Conservation (phyloP, 495 filamentous ascomycete genomes). For the Annulohypoxylon bovei region DNA sequence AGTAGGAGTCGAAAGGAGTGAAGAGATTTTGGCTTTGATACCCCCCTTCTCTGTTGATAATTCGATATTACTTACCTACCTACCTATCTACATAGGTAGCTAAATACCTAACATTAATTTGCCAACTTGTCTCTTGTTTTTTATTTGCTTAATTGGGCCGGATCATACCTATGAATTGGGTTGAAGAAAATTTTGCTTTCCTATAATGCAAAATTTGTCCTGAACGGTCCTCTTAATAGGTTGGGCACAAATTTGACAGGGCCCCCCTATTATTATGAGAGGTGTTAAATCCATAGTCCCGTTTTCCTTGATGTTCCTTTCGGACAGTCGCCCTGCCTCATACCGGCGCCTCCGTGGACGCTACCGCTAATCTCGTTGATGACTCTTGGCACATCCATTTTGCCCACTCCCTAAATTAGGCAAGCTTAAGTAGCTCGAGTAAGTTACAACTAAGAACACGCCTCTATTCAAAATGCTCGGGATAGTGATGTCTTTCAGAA, state of each 20-base stretch:
- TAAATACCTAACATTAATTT: slow-evolving; percentile 18
- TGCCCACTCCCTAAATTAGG: neutral
- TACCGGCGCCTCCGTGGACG: neutral
- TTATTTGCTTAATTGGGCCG: neutral
- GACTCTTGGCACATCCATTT: neutral
- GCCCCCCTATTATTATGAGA: neutral
- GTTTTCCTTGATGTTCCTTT: neutral
- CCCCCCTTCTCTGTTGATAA: slow-evolving; percentile 35
- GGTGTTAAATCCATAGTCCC: neutral
- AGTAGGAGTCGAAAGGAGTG: slow-evolving; percentile 34
- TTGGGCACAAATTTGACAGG: neutral
- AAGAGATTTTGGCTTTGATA: slow-evolving; percentile 31
- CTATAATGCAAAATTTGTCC: neutral
- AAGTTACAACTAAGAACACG: too few relatives aligned
- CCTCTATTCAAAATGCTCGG: neutral
- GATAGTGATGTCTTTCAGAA: too few relatives aligned
- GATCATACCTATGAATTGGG: neutral
- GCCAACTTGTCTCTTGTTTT: neutral
- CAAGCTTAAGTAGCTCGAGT: neutral
- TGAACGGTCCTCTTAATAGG: neutral
- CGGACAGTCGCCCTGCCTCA: neutral
- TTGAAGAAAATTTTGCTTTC: neutral
- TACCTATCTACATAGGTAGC: too few relatives aligned
- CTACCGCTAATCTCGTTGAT: neutral
- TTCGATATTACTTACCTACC: slow-evolving; percentile 19